Base-by-base conservation (phyloP, 305 asterid species). In the Fraxinus velutina region DNA sequence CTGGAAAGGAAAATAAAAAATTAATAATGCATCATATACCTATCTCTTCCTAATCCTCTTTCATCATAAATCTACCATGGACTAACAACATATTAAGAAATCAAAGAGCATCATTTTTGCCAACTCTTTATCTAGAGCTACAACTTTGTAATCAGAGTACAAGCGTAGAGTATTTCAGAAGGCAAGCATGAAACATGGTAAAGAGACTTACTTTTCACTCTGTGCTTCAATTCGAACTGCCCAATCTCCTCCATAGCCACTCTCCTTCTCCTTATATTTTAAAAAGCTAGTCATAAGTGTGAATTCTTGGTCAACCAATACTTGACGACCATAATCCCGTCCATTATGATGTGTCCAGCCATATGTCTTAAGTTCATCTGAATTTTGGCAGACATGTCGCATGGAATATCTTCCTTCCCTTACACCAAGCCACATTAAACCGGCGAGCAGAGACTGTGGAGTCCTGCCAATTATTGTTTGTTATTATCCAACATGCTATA, bases 231-330 rank as follows among this genome's bases (percentile, higher is more conserved):
- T 85, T 73, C 95, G 92, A 86, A 89, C 89, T 33, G 94, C 95
- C 99, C 99, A 96, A 86, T 96, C 98, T 84, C 99, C 99, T 81
- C 99, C 99, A 85, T 92, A 96, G 78, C 98, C 97, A 83, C 99
- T 92, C 57, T 87, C 96, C 78, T 82, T 81, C 80, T 85, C 97
- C 90, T 84, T 92, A 8, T 91, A 89, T 84, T 96, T 96, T 85
- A 96, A 86, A 89, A 96, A 96, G 83, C 92, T 90, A 29, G 99
- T 94, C 2, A 90, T 94, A 88, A 94, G 84, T 72, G 87, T 86
- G 90, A 96, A 83, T 68, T 87, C 89, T 66, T 92, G 97, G 84
- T 96, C 99, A 55, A 84, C 92, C 86, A 96, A 85, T 83, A 90
- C 83, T 80, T 94, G 99, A 71, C 88, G 96, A 24, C 98, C 99